Evolutionary conservation across 2,329 filamentous ascomycete species (phyloP).

Genomic region (Pseudogymnoascus sp.): DNA sequence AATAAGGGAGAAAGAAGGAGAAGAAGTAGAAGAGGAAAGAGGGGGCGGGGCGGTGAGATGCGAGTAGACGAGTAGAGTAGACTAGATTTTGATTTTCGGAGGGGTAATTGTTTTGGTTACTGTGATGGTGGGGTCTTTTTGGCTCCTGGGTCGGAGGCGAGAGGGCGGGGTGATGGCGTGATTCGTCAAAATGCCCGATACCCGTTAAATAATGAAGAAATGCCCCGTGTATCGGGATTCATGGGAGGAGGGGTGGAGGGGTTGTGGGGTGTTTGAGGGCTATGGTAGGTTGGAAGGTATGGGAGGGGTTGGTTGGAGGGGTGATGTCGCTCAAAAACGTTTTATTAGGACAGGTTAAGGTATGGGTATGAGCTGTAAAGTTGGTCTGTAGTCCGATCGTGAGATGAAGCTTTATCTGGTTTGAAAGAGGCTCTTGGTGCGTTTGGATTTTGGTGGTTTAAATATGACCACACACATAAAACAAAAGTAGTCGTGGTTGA

Average conservation of each 20-base stretch:
- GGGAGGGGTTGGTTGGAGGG: neutral
- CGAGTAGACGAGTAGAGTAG: neutral
- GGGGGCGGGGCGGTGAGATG: slow-evolving; percentile 12
- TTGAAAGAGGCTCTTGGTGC: neutral
- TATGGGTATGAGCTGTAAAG: neutral
- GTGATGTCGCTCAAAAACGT: neutral
- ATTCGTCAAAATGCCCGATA: slow-evolving; percentile 3
- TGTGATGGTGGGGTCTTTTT: slow-evolving; percentile 4
- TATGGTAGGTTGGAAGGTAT: neutral
- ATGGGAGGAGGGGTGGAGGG: neutral
- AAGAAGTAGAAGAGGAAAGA: slow-evolving; percentile 15
- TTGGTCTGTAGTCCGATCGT: neutral
- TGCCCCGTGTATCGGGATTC: neutral
- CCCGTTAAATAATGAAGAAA: neutral
- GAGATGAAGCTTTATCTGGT: neutral
- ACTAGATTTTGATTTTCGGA: neutral
- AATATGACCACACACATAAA: neutral
- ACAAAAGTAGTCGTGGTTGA: neutral
- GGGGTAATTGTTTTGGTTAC: slow-evolving; percentile 2
- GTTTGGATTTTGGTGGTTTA: neutral
- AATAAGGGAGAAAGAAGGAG: slow-evolving; percentile 16
- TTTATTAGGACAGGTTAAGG: neutral
- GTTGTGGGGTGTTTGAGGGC: slow-evolving; percentile 3
- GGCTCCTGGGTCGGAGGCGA: slow-evolving; percentile 7
- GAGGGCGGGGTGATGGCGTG: slow-evolving; percentile 4